Base-by-base conservation (phyloP, 345 rosid species). In the Bruguiera parviflora region DNA sequence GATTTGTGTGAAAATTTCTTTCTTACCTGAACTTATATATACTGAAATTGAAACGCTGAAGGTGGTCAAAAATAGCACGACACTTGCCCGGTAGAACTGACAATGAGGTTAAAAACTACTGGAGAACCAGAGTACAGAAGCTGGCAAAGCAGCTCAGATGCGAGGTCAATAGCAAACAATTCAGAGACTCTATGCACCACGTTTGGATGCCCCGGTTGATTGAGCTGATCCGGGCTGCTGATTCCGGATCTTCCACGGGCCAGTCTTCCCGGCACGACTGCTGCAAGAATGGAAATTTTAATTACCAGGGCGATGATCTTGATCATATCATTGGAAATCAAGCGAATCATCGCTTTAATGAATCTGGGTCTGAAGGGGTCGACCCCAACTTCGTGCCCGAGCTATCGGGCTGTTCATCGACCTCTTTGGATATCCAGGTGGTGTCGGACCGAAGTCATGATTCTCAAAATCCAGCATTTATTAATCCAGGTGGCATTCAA, bases 41-140 rank as follows among this genome's bases (percentile, higher is more conserved):
- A 7, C 60, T 49, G 47, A 10, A 39, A 29, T 61, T 32, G 27
- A 0, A 35, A 22, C 32, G 53, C 1, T 39, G 1, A 27, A 92
- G 97, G 81, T 94, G 98, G 98, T 88, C 98, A 20, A 91, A 91
- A 72, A 94, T 94, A 63, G 96, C 98, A 0, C 94, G 84, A 8
- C 71, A 84, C 47, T 43, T 94, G 75, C 98, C 98, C 0, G 98
- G 98, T 57, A 85, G 98, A 71, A 93, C 98, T 2, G 98, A 93
- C 69, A 93, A 93, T 52, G 98, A 93, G 76, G 84, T 93, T n/a
- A 93, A 93, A 73, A 94, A 94, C 71, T 94, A 91, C 71, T 94
- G 97, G 98, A 84, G 98, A 70, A 94, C 98, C 1, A 73, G 98
- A 66, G 98, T 94, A 11, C 98, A 88, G 22, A 94, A 91, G 68